These are phyloP conservation scores for Paxillus rubicundulus DNA, from an alignment of 768 basidiomycete genomes.

Conservation along the genomic window DNA sequence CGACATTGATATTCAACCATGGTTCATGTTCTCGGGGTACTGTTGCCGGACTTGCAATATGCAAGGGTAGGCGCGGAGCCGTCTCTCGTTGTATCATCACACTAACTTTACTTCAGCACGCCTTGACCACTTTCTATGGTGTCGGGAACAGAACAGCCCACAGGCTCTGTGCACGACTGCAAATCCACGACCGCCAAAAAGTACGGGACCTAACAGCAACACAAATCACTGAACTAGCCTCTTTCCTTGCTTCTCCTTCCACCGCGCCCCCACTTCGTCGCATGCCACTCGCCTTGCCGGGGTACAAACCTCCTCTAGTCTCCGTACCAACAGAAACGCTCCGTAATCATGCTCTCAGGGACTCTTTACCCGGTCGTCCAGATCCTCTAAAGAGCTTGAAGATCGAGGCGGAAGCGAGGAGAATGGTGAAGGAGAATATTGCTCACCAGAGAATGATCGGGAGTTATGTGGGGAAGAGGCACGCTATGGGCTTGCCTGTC, in stretches of 20 bases:
- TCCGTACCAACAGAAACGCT: conserved; percentile 31
- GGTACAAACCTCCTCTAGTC: conserved; percentile 49
- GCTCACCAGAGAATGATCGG: conserved; percentile 92
- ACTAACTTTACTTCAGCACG: conserved; percentile 54
- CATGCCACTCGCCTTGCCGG: conserved; percentile 60
- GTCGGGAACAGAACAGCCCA: conserved; percentile 73
- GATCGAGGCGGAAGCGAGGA: conserved; percentile 85
- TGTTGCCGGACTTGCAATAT: conserved; percentile 72
- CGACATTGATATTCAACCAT: conserved; percentile 35
- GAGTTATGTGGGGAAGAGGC: conserved; percentile 88
- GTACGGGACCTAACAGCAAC: conserved; percentile 79
- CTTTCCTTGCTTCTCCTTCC: conserved; percentile 88
- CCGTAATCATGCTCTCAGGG: conserved; percentile 27
- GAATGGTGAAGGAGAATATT: conserved; percentile 86
- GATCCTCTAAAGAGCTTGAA: conserved; percentile 75
- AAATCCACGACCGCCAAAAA: conserved; percentile 83
- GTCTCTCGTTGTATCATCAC: background rate
- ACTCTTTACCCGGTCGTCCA: conserved; percentile 33
- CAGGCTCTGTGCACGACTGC: conserved; percentile 86
- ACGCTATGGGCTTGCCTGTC: conserved; percentile 91
- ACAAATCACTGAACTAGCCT: conserved; percentile 89
- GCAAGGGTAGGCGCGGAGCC: conserved; percentile 57
- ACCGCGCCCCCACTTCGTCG: conserved; percentile 67
- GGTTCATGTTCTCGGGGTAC: conserved; percentile 87
- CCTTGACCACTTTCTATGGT: conserved; percentile 89